Conservation (phyloP, 306 rosid genomes). For the Fragaria ananassa region DNA sequence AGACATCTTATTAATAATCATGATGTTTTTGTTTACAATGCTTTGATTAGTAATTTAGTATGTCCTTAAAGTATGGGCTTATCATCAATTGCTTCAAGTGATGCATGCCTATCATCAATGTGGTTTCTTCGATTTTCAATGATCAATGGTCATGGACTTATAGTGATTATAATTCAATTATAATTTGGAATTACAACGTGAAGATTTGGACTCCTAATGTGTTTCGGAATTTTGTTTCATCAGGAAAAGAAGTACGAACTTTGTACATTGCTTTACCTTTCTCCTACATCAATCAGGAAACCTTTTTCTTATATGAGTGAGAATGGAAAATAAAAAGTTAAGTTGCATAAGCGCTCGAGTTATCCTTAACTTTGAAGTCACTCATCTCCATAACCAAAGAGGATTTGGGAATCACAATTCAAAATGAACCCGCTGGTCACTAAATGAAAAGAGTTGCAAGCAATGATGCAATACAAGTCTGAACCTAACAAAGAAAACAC, state of each 20-base stretch:
- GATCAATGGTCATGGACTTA: no score
- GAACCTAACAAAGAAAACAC: neutral
- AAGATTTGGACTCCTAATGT: no score
- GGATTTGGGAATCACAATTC: neutral
- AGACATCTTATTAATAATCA: no score
- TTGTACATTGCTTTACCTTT: neutral
- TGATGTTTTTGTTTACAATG: no score
- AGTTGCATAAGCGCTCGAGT: neutral
- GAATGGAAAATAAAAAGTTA: neutral
- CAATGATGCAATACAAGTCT: neutral
- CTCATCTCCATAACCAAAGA: constrained; percentile 2
- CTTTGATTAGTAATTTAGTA: no score
- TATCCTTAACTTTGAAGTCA: constrained; percentile 5
- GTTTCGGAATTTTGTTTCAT: neutral
- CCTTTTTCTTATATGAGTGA: neutral
- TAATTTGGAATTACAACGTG: no score
- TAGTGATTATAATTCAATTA: no score
- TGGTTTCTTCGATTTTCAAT: no score
- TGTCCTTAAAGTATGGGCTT: no score
- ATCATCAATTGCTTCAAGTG: no score
- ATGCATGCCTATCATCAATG: no score
- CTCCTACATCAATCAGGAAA: constrained; percentile 9
- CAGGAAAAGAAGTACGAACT: neutral
- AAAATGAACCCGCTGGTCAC: neutral
- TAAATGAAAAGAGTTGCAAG: neutral